Base-by-base conservation (phyloP, 495 filamentous ascomycete genomes). In the Lophium mytilinum region DNA sequence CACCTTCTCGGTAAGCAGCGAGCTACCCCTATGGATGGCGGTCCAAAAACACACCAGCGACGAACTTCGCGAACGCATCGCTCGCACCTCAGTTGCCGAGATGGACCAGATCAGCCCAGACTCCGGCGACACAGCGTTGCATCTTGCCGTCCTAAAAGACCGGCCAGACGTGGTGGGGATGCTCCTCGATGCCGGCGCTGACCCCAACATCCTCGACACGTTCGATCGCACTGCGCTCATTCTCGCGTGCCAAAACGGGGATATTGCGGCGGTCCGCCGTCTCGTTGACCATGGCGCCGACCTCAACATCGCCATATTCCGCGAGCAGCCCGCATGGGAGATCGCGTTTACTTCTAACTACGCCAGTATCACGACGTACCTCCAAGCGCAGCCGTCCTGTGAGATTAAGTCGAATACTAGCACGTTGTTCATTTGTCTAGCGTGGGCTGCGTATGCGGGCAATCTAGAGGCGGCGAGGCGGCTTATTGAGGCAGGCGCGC, bases 251-350 rank as follows among this genome's bases (percentile, higher is more conserved):
- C 57, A 60, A 18, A 18, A 18, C 12, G 57, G 57, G 5, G 50
- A 60, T 21, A 10, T 46, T 9, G 51, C 47, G 33, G 40, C 24
- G 17, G 57, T 60, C 3, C 39, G 40, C 39, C 4, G 35, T 0
- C 57, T 60, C n/a, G 51, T 60, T 24, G 47, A 52, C 5, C 24
- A 35, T 17, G 57, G 57, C 19, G 57, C 57, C 4, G 50, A 60
- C 42, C 50, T 60, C 50, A 60, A 60, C 37, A 37, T 39, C 5
- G 9, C 36, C 12, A 50, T 41, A 2, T 60, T 60, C 37, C 18
- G 35, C 9, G 36, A 50, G 11, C 46, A 37, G 11, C 21, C 50
- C 0, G 33, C 36, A 7, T 60, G 57, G 57, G 57, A 60, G 18
- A 41, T 60, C 39, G 57, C 57, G n/a, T 45, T 60, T n/a, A 17